Evolutionary conservation across 1,284 basidiomycete species (phyloP), one percentile per base, ranked within the genome.

Genomic region (Apiotrichum gracile): DNA sequence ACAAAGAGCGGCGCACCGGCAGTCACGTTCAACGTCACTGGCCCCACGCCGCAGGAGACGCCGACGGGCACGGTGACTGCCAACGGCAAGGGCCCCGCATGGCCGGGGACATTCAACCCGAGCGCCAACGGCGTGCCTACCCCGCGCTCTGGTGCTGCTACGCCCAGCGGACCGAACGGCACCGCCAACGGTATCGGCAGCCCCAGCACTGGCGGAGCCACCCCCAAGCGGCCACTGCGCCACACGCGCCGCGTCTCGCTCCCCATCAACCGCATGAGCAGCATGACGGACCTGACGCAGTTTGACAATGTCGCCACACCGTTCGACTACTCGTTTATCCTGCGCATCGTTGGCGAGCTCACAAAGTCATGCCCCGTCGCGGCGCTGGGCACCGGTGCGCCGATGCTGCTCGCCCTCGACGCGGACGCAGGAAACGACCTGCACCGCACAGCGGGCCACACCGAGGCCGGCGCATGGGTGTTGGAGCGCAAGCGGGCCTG

Each of bases 371-470:
- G 86, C 17, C 89, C 92, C 1, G 75, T 85, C 26, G 81, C 85
- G 24, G 85, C 85, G 1, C 67, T 94, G 34, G 72, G 91, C 21
- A 84, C 85, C 1, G 85, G 88, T 27, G 77, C 90, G 31, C 92
- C 93, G 2, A 92, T 94, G 86, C 74, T 97, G 35, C 69, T 91
- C 29, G 84, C 87, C 0, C 73, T 97, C 37, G 85, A 90, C 61
- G 72, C 68, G 7, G 81, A 82, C 34, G 79, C 81, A 2, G 70
- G 71, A 7, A 59, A 75, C 64, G 61, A 74, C 65, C 53, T 80
- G 35, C 65, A 79, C 27, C 46, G 70, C 61, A 47, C 75, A 71
- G 44, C 67, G 73, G 35, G 78, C 78, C 52, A 81, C 3, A 52
- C 63, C 31, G 35, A 37, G 5, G 26, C 51, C 14, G 64, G 63